phyloP scores from a whole-genome alignment of 768 basidiomycete genomes.

The Macrolepiota dolichaula region DNA sequence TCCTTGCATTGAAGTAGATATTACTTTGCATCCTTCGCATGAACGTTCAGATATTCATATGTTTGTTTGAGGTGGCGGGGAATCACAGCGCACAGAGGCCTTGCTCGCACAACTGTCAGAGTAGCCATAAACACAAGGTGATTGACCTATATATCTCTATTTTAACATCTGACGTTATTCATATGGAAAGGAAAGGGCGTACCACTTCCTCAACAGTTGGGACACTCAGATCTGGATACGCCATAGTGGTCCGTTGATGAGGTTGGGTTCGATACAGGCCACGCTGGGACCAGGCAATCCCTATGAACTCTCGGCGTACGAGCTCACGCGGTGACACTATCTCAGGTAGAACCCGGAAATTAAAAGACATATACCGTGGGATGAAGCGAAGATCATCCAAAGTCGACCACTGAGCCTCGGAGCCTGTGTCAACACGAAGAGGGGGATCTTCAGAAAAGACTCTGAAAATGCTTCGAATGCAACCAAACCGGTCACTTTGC shows the following conservation, averaged over 20 bases:
- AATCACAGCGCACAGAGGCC: conserved; percentile 17
- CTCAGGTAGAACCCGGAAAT: conserved; percentile 24
- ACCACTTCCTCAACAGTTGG: conserved; percentile 43
- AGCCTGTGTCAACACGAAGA: conserved; percentile 17
- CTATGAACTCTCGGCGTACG: conserved; percentile 32
- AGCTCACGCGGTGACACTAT: conserved; percentile 37
- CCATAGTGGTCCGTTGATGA: conserved; percentile 25
- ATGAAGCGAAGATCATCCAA: conserved; percentile 37
- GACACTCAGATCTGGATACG: conserved; percentile 33
- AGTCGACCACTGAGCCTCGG: conserved; percentile 22
- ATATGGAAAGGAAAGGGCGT: conserved; percentile 18
- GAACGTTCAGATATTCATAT: conserved; percentile 39
- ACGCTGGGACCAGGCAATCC: conserved; percentile 50
- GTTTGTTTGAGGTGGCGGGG: conserved; percentile 37
- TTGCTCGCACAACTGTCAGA: conserved; percentile 21
- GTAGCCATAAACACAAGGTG: conserved; percentile 36
- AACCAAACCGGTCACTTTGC: too few relatives aligned
- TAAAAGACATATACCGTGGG: conserved; percentile 26
- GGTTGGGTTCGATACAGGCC: conserved; percentile 29
- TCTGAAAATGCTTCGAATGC: too few relatives aligned
- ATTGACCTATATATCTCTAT: conserved; percentile 26
- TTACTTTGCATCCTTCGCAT: conserved; percentile 14
- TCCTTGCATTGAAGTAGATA: conserved; percentile 18
- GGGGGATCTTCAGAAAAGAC: conserved; percentile 34
- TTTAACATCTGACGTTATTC: neutral